Base-by-base conservation (phyloP, 257 asterid species). In the Solanum arcanum region DNA sequence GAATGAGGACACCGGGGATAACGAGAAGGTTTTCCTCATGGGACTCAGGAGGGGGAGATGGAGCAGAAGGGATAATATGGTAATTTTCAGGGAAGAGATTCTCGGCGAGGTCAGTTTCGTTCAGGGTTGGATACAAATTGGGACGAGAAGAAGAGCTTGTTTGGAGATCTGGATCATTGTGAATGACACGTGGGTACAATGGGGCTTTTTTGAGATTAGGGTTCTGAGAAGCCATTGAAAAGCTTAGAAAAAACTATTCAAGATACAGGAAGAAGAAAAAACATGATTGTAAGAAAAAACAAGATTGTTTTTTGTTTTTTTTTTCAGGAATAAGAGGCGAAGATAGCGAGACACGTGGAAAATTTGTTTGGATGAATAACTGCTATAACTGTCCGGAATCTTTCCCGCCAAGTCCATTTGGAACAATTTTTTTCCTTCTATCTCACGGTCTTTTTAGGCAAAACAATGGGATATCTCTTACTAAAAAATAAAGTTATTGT, bases 1-100 rank as follows among this genome's bases (percentile, higher is more conserved):
- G 96, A 49, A 97, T 89, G 39, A 97, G 94, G 31, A 98, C 94
- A 75, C 98, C 97, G 31, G 96, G 98, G 66, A 97, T 84, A 12
- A 92, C 86, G 88, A 97, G 72, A 87, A 94, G 86, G 14, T 88
- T 69, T 47, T 96, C 96, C 86, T 94, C 94, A 1, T 56, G 7
- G 27, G 93, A 91, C 56, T 90, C 91, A 18, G 93, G 95, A 31
- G 98, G 99, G 29, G 97, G 98, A 33, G 98, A 91, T 1, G 97
- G 98, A 37, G 90, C 12, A 77, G 21, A 47, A 16, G 87, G 42
- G 78, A 88, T 39, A 64, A 68, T n/a, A 20, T 86, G 83, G 52
- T 69, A 78, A 78, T 84, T 70, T 15, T 90, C 90, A 2, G 95
- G 94, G 83, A 94, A 90, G 82, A 89, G 92, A 56, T 94, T 91